phyloP scores from a whole-genome alignment of 2,329 filamentous ascomycete species.

The Aspergillus intermedius region DNA sequence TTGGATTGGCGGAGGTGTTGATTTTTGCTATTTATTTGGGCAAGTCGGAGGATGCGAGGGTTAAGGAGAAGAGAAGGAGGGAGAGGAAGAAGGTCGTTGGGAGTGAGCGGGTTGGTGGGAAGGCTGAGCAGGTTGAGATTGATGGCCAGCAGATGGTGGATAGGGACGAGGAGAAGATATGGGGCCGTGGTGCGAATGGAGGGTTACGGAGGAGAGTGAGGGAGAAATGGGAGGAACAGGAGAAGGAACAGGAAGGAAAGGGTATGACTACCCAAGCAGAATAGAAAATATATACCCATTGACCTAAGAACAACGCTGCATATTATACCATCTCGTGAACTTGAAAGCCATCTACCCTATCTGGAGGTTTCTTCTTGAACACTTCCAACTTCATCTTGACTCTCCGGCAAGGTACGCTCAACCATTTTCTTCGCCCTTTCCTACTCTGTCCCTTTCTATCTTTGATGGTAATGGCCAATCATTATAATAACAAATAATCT shows the following conservation, averaged over 20 bases:
- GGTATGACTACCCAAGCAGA: neutral
- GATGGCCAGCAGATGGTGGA: neutral
- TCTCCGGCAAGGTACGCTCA: too few species aligned
- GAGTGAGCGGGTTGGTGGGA: conserved; percentile 13
- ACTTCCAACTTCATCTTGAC: too few species aligned
- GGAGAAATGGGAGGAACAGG: conserved; percentile 31
- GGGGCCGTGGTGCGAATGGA: conserved; percentile 36
- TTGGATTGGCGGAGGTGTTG: conserved; percentile 42
- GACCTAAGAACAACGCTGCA: too few species aligned
- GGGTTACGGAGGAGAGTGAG: conserved; percentile 35
- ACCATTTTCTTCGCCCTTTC: too few species aligned
- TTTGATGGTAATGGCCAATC: too few species aligned
- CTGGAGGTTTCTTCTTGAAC: too few species aligned
- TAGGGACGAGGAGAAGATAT: conserved; percentile 31
- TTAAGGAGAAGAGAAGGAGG: conserved; percentile 29
- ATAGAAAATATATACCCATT: too few species aligned
- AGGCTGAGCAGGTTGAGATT: neutral
- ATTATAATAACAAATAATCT: too few species aligned
- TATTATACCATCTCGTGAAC: too few species aligned
- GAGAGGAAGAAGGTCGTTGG: conserved; percentile 35
- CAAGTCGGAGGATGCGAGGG: conserved; percentile 36
- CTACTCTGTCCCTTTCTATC: too few species aligned
- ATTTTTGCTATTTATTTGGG: conserved; percentile 43
- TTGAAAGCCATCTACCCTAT: too few species aligned
- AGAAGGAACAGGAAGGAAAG: conserved; percentile 7